These are phyloP conservation scores for Coniosporium apollinis DNA, from an alignment of 495 filamentous ascomycete species.

Conservation along the genomic window DNA sequence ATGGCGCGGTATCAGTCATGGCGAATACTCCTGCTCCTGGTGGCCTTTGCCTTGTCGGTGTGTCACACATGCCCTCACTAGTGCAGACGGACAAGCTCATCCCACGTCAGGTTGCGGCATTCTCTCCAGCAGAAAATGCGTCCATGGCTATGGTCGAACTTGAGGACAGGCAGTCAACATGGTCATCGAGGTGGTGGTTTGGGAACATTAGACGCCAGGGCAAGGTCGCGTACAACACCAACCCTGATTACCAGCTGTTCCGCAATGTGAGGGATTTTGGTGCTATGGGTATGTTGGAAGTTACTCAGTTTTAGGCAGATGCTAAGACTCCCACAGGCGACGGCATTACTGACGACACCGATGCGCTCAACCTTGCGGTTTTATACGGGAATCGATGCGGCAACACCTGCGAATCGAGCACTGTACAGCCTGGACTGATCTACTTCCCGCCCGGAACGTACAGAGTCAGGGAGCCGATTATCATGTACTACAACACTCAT, in stretches of 20 bases:
- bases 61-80: too few species aligned
- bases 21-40: too few species aligned
- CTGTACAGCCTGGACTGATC: constrained; percentile 33
- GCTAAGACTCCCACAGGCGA: constrained; percentile 33
- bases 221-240: constrained; percentile 14
- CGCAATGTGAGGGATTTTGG: constrained; percentile 64
- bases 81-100: too few species aligned
- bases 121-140: too few species aligned
- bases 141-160: too few species aligned
- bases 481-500: constrained; percentile 24
- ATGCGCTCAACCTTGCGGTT: constrained; percentile 78
- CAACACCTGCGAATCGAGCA: constrained; percentile 63
- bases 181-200: constrained; percentile 6
- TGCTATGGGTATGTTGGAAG: constrained; percentile 10
- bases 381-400: constrained; percentile 61
- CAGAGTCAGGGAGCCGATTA: constrained; percentile 12
- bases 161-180: background rate
- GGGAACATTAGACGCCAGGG: constrained; percentile 13
- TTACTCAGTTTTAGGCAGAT: background rate
- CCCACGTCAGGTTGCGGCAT: too few species aligned
- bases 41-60: too few species aligned
- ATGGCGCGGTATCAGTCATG: too few species aligned
- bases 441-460: constrained; percentile 24
- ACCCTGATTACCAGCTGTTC: constrained; percentile 49
- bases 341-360: constrained; percentile 69